Evolutionary conservation across 75 land plant genomes (phyloP).

Genomic region (Pinus albicaulis): DNA sequence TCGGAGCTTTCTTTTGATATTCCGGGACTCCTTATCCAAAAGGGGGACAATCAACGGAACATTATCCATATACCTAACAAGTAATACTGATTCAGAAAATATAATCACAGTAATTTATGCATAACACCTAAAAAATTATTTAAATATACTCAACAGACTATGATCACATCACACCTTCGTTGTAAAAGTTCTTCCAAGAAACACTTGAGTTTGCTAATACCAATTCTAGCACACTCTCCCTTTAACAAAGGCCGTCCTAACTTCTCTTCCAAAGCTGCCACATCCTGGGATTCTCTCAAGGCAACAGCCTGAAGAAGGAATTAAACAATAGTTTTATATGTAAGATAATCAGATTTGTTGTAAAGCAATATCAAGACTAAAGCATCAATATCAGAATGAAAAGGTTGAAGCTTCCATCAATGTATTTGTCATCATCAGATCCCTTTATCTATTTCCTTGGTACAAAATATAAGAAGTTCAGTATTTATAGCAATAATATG

Average conservation of each 20-base stretch:
- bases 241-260: constrained; percentile 62
- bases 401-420: neutral
- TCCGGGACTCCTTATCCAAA: constrained; percentile 87
- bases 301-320: constrained; percentile 60
- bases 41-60: constrained; percentile 90
- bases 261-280: constrained; percentile 82
- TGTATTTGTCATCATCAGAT: neutral
- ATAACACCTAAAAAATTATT: neutral
- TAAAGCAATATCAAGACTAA: neutral
- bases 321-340: neutral
- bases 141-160: neutral
- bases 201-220: constrained; percentile 78
- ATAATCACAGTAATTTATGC: neutral
- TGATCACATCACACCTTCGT: constrained; percentile 47
- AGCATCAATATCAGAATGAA: neutral
- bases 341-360: neutral
- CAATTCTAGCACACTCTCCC: constrained; percentile 82
- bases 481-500: neutral
- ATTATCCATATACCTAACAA: constrained; percentile 83
- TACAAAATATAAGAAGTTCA: neutral
- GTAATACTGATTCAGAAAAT: neutral
- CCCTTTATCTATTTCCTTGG: too few species aligned
- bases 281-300: constrained; percentile 79
- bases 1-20: constrained; percentile 62
- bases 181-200: constrained; percentile 88